phyloP scores from a whole-genome alignment of 805 yeast species.

The Yarrowia keelungensis region DNA sequence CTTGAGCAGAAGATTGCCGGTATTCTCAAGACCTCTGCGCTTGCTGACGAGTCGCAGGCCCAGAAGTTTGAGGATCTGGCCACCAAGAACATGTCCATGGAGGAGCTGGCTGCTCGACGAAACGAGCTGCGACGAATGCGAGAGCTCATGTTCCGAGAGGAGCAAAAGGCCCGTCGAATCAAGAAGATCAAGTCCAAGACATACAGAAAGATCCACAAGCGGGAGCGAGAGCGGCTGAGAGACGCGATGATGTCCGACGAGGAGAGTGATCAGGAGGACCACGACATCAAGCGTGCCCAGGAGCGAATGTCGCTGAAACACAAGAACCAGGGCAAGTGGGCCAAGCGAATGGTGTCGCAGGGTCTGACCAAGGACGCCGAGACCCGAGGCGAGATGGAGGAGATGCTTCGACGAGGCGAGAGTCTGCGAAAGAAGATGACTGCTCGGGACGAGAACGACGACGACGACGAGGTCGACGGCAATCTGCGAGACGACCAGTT shows the following conservation, averaged over 20 bases:
- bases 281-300: conserved; percentile 77
- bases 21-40: conserved; percentile 67
- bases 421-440: conserved; percentile 72
- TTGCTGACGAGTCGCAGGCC: conserved; percentile 74
- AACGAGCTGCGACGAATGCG: conserved; percentile 89
- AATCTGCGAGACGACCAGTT: conserved; percentile 53
- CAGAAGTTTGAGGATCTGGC: conserved; percentile 89
- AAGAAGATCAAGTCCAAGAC: conserved; percentile 95
- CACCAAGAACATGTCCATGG: conserved; percentile 78
- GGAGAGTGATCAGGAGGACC: conserved; percentile 63
- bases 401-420: conserved; percentile 90
- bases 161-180: conserved; percentile 84
- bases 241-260: conserved; percentile 65
- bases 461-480: conserved; percentile 53
- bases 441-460: conserved; percentile 62
- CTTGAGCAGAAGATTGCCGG: conserved; percentile 70
- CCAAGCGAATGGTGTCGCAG: conserved; percentile 83
- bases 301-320: conserved; percentile 94
- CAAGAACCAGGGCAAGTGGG: conserved; percentile 89
- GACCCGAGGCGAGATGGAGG: conserved; percentile 89
- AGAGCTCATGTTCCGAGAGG: conserved; percentile 95
- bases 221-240: conserved; percentile 74
- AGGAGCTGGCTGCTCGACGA: conserved; percentile 77
- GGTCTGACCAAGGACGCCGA: conserved; percentile 88
- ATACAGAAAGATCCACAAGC: conserved; percentile 84